Conservation (phyloP, 2,329 filamentous ascomycete genomes). For the Claviceps fusiformis region DNA sequence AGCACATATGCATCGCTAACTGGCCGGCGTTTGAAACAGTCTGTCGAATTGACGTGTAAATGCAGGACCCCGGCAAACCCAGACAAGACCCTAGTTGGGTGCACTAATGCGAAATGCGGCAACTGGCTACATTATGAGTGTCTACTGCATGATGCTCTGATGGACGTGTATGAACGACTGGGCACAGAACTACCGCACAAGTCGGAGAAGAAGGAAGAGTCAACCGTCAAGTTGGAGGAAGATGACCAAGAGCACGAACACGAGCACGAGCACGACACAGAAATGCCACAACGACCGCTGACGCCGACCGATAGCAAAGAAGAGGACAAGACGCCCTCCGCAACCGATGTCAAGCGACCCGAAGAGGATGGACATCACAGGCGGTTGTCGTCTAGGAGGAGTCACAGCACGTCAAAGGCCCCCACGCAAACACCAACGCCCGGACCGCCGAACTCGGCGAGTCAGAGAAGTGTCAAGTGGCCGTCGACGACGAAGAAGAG, state of each 20-base stretch:
- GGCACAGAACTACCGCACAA: constrained; percentile 39
- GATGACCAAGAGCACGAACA: background rate
- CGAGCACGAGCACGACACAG: constrained; percentile 7
- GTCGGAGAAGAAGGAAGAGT: constrained; percentile 29
- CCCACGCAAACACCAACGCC: constrained; percentile 19
- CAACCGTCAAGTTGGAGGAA: constrained; percentile 21
- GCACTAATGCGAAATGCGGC: constrained; percentile 38
- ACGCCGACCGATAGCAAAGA: constrained; percentile 38
- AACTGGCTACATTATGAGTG: constrained; percentile 53
- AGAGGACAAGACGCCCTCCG: constrained; percentile 32
- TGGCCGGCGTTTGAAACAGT: constrained; percentile 19
- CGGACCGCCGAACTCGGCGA: constrained; percentile 14
- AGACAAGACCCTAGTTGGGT: constrained; percentile 45
- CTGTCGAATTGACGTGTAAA: constrained; percentile 42
- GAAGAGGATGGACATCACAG: constrained; percentile 25
- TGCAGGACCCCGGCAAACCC: constrained; percentile 49
- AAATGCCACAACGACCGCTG: constrained; percentile 27
- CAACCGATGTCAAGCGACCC: constrained; percentile 38
- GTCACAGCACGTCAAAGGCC: constrained; percentile 15
- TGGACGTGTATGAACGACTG: constrained; percentile 34
- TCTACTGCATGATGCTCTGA: constrained; percentile 40
- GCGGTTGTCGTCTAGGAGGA: constrained; percentile 22
- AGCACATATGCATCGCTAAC: background rate
- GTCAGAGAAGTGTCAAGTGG: constrained; percentile 14
- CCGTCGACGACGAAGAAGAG: constrained; percentile 18